Evolutionary conservation across 2,329 filamentous ascomycete species (phyloP), one percentile per base, ranked within the genome.

Genomic region (Sporothrix phasma): DNA sequence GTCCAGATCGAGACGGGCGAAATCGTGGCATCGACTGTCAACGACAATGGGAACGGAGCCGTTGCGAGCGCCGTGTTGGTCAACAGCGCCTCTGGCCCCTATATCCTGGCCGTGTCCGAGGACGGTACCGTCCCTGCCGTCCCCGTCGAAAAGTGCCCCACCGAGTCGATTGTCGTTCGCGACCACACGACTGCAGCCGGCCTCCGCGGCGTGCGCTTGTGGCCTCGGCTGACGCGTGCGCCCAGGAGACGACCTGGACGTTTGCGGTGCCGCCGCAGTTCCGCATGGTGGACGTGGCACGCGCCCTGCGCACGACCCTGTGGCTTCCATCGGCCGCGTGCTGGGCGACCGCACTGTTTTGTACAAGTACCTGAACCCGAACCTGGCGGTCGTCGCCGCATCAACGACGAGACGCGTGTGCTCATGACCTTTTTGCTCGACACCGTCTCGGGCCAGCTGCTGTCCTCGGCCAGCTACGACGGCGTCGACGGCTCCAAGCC

Each of bases 341-440:
- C 83, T 99, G 24, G 92, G 92, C 29, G 89, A 99, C 71, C 85
- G 94, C 49, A 87, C 87, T n/a, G 94, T 99, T 56, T 84, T 93
- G 67, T 99, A 99, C 84, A 99, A 99, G 77, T 97, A 97, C 73
- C 78, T 99, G 46, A 96, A 95, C 76, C 86, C 90, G 0, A 97
- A 96, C 75, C 83, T 90, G 6, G 80, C 92, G 2, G 81, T 97
- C 0, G 80, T 96, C 53, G 89, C 89, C 1, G 81, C 89, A 77
- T 86, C 2, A 81, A 88, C 39, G 81, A 87, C 24, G 77, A 78
- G 11, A 71, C 80, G 2, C 81, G 79, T 3, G 81, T 81, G 0
- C 84, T 91, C 7, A 87, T 85, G 0, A 80, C 95, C 67, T 92
- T 93, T 71, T 80, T 97, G 11, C 74, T 99, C 15, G 92, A 99